Base-by-base conservation (phyloP, 2,329 filamentous ascomycete species). In the Hypomyces perniciosus region DNA sequence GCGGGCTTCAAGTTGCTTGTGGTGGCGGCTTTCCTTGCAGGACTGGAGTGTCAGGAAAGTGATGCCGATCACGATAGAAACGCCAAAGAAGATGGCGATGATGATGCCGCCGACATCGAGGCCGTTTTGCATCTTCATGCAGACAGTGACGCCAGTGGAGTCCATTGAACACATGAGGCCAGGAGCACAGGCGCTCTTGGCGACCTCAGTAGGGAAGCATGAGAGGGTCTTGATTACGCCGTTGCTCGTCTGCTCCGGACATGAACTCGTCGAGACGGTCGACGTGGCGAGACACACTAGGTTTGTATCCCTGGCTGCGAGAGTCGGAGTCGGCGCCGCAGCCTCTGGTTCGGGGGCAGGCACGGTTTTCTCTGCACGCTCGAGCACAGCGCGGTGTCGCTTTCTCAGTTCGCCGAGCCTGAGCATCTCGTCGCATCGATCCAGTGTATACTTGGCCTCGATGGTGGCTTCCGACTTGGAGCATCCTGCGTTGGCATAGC, bases 31-130 rank as follows among this genome's bases (percentile, higher is more conserved):
- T 57, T 81, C 78, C 54, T 68, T 68, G 69, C 72, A 76, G 73
- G 76, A 80, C 56, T 75, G 67, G 69, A 74, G 74, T 60, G 73
- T 71, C 50, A 81, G 63, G 55, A 65, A 57, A 44, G 59, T 64
- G 53, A 75, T 54, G 56, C 68, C 64, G 46, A 68, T 40, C 55
- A 65, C 62, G 54, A 75, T 59, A 52, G 63, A 66, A n/a, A 63
- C 55, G 50, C 67, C 73, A 35, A 83, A 73, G 62, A 75, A 58
- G 55, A 77, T 65, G 59, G 71, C 65, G 55, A 80, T 69, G 61
- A 78, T 66, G 59, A 77, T 67, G 54, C 73, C 77, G 38, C 67
- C 67, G 2, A 69, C 59, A 57, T 69, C 70, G 48, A 80, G 65
- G 20, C 8, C 39, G 59, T 73, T 63, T 6, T 69, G 54, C 41